These are phyloP conservation scores for Terana coerulea DNA, from an alignment of 768 basidiomycete species.

Conservation along the genomic window DNA sequence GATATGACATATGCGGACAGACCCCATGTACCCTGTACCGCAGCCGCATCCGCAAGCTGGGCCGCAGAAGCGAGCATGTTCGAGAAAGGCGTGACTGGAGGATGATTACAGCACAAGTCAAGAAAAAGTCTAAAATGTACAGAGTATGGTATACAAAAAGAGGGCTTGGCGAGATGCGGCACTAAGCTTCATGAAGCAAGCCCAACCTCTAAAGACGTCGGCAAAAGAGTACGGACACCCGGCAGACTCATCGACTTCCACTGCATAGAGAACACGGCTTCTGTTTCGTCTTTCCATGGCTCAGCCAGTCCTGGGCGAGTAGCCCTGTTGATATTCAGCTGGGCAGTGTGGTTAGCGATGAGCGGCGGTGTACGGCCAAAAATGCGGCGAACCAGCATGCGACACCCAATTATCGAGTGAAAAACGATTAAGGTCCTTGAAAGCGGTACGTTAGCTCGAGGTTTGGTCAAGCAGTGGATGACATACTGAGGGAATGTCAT, in stretches of 20 bases:
- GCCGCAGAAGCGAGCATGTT: neutral
- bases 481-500: conserved; percentile 6
- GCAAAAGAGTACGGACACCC: neutral
- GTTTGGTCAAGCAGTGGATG: neutral
- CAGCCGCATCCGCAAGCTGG: conserved; percentile 22
- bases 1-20: conserved; percentile 21
- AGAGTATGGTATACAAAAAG: no score
- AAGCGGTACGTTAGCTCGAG: neutral
- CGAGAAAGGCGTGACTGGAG: neutral
- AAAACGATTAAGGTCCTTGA: conserved; percentile 3
- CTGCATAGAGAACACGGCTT: conserved; percentile 1
- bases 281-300: conserved; percentile 9
- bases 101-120: neutral
- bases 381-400: conserved; percentile 7
- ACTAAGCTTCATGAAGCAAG: neutral
- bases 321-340: conserved; percentile 9
- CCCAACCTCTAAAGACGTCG: neutral
- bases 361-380: neutral
- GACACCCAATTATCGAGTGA: conserved; percentile 11
- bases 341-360: neutral
- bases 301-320: neutral
- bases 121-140: no score
- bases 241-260: no score
- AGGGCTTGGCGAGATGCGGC: neutral
- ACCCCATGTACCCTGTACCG: conserved; percentile 28